Evolutionary conservation across 129 eudicot genomes (phyloP).

Genomic region (Solidago caesia): DNA sequence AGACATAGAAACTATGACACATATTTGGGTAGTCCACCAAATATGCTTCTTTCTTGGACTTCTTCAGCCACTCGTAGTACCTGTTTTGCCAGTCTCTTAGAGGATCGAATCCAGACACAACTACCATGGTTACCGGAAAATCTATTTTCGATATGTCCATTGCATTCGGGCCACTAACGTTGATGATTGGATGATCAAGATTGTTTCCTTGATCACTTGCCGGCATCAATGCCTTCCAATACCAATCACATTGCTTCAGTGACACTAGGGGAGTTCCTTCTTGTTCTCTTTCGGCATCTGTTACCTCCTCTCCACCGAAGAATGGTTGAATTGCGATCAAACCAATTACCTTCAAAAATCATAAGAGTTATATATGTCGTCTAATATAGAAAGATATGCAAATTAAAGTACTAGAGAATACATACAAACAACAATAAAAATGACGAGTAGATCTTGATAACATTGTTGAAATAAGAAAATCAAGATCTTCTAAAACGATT

Average conservation of each 20-base stretch:
- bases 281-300: constrained; percentile 29
- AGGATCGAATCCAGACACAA: constrained; percentile 27
- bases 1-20: constrained; percentile 28
- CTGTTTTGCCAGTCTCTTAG: constrained; percentile 35
- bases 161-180: constrained; percentile 43
- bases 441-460: too few species aligned
- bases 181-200: constrained; percentile 37
- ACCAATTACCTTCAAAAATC: constrained; percentile 29
- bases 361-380: background rate
- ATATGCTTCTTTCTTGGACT: constrained; percentile 23
- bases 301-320: constrained; percentile 37
- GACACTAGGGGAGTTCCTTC: constrained; percentile 18
- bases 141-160: constrained; percentile 25
- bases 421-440: too few species aligned
- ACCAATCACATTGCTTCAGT: constrained; percentile 28
- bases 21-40: constrained; percentile 37
- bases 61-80: constrained; percentile 36
- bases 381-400: background rate
- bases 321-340: constrained; percentile 40
- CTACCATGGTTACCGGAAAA: constrained; percentile 26
- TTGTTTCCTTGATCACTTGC: constrained; percentile 24
- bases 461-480: too few species aligned
- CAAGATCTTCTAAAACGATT: too few species aligned
- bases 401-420: background rate
- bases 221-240: constrained; percentile 43